Evolutionary conservation across 2,329 filamentous ascomycete genomes (phyloP).

Genomic region (Fusarium coicis): DNA sequence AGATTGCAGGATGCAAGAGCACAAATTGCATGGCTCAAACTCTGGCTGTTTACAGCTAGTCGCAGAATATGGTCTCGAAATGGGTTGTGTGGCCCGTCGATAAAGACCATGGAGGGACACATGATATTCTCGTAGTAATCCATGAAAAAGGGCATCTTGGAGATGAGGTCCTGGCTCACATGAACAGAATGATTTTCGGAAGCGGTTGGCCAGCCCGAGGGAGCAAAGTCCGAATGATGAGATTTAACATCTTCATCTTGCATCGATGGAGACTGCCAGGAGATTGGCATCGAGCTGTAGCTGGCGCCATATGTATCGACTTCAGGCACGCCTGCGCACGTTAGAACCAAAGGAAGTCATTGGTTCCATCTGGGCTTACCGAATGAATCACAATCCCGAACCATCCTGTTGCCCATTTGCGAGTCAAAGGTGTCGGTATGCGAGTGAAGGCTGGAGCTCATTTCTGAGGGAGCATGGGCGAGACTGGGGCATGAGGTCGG

Average conservation of each 20-base stretch:
- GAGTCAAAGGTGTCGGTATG: constrained; percentile 69
- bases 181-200: constrained; percentile 60
- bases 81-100: constrained; percentile 87
- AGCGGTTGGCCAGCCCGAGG: constrained; percentile 60
- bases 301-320: constrained; percentile 64
- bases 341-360: constrained; percentile 52
- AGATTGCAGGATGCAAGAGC: constrained; percentile 90
- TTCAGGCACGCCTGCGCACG: constrained; percentile 61
- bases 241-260: constrained; percentile 59
- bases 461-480: constrained; percentile 69
- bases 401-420: constrained; percentile 63
- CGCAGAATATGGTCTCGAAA: constrained; percentile 85
- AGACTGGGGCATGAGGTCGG: constrained; percentile 71
- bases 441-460: constrained; percentile 68
- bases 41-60: constrained; percentile 80
- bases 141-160: constrained; percentile 87
- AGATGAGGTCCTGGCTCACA: constrained; percentile 72
- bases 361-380: constrained; percentile 58
- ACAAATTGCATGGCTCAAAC: constrained; percentile 91
- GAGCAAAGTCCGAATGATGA: constrained; percentile 56
- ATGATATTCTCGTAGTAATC: constrained; percentile 95
- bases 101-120: constrained; percentile 89
- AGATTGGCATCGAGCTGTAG: constrained; percentile 58
- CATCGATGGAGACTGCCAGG: constrained; percentile 57
- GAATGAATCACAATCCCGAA: constrained; percentile 66